These are phyloP conservation scores for Cutaneotrichosporon cutaneum DNA, from an alignment of 1,284 basidiomycete genomes.

Conservation along the genomic window DNA sequence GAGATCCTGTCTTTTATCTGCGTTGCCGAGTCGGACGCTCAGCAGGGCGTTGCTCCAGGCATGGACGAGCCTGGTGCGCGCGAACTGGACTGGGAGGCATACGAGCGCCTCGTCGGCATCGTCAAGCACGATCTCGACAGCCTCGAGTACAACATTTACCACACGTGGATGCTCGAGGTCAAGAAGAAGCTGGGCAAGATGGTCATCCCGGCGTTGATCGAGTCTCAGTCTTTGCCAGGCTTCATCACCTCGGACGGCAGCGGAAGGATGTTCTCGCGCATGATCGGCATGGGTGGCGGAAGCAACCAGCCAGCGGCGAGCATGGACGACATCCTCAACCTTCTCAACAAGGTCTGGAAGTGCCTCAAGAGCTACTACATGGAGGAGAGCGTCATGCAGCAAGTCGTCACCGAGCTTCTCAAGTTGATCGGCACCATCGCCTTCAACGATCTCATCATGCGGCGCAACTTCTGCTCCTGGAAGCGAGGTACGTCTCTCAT, in stretches of 20 bases:
- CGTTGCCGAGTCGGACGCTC: constrained; percentile 96
- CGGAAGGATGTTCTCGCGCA: constrained; percentile 87
- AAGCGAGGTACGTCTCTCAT: constrained; percentile 82
- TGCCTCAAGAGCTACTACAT: constrained; percentile 98
- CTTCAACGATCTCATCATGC: constrained; percentile 98
- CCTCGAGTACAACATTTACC: constrained; percentile 99
- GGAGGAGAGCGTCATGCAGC: constrained; percentile 96
- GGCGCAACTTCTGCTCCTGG: constrained; percentile 99
- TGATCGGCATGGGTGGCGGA: constrained; percentile 71
- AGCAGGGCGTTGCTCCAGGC: constrained; percentile 95
- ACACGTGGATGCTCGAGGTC: constrained; percentile 98
- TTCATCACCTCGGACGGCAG: constrained; percentile 91
- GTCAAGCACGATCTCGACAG: constrained; percentile 99
- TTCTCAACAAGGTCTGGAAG: constrained; percentile 98
- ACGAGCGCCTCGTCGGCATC: constrained; percentile 92
- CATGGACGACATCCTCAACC: constrained; percentile 97
- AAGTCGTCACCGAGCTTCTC: constrained; percentile 92
- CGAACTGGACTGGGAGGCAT: constrained; percentile 95
- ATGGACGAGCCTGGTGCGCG: constrained; percentile 91
- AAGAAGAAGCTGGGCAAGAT: constrained; percentile 97
- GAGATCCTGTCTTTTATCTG: constrained; percentile 99
- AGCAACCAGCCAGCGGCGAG: constrained; percentile 78
- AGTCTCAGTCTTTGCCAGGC: constrained; percentile 95
- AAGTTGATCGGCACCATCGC: constrained; percentile 96
- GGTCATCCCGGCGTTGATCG: constrained; percentile 97